Base-by-base conservation (phyloP, 2,329 filamentous ascomycete species). In the Cryphonectria carpinicola region DNA sequence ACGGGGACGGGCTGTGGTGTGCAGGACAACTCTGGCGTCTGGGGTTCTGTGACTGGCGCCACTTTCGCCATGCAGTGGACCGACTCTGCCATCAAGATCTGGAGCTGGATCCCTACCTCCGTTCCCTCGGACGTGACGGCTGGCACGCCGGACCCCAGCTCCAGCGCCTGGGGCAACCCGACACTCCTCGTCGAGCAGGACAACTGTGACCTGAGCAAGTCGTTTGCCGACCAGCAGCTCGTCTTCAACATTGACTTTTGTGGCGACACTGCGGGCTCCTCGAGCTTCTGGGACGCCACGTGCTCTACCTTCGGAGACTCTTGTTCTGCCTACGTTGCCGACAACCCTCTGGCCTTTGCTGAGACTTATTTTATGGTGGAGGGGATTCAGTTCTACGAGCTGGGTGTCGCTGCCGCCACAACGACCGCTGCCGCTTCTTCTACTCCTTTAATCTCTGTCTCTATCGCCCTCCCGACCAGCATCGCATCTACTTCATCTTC, bases 241-340 rank as follows among this genome's bases (percentile, higher is more conserved):
- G 88, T 94, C 68, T 87, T 94, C 75, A 89, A 94, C 82, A 93
- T 92, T 61, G 79, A 90, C 41, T 91, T 95, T 78, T 95, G 93
- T 78, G 93, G 92, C 25, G 87, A 90, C 75, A 92, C 90, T 83
- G 90, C 91, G 1, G 89, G 79, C 66, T 75, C 76, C 56, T 54
- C 71, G 4, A 69, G 72, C 19, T 71, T 76, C 56, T 82, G 79
- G 77, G 71, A 72, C 62, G 65, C 75, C 52, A 65, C 69, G 19
- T 82, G 81, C 70, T 63, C 68, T 63, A 76, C 79, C 10, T 71
- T 71, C 25, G 75, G 76, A 58, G 68, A 60, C 1, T 75, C 76
- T 25, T 85, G 83, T 76, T 68, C 72, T 25, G 75, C 78, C 39
- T 85, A 81, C 65, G 81, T 85, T 46, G 75, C 76, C 41, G 74